Base-by-base conservation (phyloP, 805 yeast species). In the Pichia californica region DNA sequence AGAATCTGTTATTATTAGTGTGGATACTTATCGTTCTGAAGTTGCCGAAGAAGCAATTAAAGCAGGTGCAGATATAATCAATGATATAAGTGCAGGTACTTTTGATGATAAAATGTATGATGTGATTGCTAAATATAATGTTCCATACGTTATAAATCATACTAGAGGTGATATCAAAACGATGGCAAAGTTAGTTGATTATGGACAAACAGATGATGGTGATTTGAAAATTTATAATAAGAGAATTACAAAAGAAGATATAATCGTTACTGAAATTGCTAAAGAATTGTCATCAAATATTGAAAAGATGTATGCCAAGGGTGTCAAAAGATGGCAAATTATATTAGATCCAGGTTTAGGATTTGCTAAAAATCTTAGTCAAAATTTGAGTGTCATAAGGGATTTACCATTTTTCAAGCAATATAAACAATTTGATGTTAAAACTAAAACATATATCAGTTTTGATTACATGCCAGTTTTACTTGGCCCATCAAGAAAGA, bases 301-400 rank as follows among this genome's bases (percentile, higher is more conserved):
- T 25, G 52, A 61, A 0, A 69, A 66, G 43, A 95, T 95, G 11
- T 63, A 75, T 35, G 54, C 52, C 1, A 65, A 61, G 0, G 96
- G 96, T 5, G 77, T 91, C 1, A 69, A 72, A 46, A 79, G 91
- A 61, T 93, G 96, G 96, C 98, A 93, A 63, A 67, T 93, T 3
- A 78, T 93, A 15, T 56, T 88, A 4, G 99, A 93, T 59, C 99
- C 99, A 0, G 99, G 99, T 2, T 64, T 93, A 33, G 99, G 99
- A 2, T 93, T 93, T 63, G 97, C 98, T n/a, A 93, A 93, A 60
- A 73, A 71, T 41, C 53, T 73, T n/a, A 51, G 58, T 7, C 95
- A 89, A 56, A 91, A 89, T 59, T 51, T 89, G 27, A 71, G 71
- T 19, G 53, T 88, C 1, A 70, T 93, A 25, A 73, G 77, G 47